Conservation (phyloP, 345 rosid genomes). For the Citrus reticulata region DNA sequence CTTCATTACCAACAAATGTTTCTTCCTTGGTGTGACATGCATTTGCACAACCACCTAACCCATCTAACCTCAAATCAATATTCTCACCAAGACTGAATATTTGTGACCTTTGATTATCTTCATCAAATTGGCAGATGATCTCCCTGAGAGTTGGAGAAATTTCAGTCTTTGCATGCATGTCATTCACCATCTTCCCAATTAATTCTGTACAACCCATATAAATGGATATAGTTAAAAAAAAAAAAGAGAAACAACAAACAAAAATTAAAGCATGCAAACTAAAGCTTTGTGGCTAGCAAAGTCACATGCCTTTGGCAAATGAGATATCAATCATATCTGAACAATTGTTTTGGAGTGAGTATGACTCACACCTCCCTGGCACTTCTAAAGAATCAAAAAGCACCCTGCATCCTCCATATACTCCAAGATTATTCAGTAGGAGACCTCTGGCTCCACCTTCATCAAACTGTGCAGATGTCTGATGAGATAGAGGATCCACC, state of each 20-base stretch:
- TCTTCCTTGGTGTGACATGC: constrained; percentile 26
- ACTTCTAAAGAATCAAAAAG: constrained; percentile 86
- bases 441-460: constrained; percentile 98
- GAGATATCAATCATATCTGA: constrained; percentile 63
- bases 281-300: background rate
- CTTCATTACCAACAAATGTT: background rate
- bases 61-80: background rate
- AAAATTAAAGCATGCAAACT: background rate
- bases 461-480: constrained; percentile 95
- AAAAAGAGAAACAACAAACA: background rate
- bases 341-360: constrained; percentile 34
- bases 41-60: constrained; percentile 14
- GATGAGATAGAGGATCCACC: constrained; percentile 95
- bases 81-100: background rate
- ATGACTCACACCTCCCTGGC: constrained; percentile 64
- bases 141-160: constrained; percentile 67
- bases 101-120: constrained; percentile 55
- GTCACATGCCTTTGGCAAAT: constrained; percentile 61
- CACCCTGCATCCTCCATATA: constrained; percentile 82
- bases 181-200: constrained; percentile 59
- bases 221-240: background rate
- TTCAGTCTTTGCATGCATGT: constrained; percentile 58
- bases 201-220: constrained; percentile 38
- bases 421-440: constrained; percentile 84
- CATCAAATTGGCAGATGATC: constrained; percentile 66